phyloP scores from a whole-genome alignment of 2,329 filamentous ascomycete genomes.

The Nothophaeocryptopus gaeumannii region DNA sequence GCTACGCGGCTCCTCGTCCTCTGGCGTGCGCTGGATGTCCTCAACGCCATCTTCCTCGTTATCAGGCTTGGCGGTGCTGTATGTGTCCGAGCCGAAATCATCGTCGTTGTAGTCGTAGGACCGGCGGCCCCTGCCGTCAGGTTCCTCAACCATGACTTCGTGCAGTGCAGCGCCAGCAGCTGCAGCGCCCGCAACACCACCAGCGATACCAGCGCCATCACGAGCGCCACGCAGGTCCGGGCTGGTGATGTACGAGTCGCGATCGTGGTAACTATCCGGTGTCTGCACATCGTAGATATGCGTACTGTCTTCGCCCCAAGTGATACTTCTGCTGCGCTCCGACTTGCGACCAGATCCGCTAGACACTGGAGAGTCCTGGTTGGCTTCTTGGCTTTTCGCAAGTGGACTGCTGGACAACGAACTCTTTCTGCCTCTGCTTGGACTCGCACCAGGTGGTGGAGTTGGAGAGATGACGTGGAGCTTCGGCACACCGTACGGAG shows the following conservation, averaged over 20 bases:
- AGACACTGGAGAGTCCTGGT: slow-evolving; percentile 14
- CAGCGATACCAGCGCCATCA: slow-evolving; percentile 11
- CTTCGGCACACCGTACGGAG: slow-evolving; percentile 45
- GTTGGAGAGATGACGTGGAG: slow-evolving; percentile 59
- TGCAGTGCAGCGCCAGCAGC: slow-evolving; percentile 29
- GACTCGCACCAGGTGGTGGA: slow-evolving; percentile 47
- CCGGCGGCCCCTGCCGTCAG: slow-evolving; percentile 31
- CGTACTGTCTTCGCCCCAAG: slow-evolving; percentile 49
- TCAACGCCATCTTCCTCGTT: slow-evolving; percentile 16
- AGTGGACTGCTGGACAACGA: slow-evolving; percentile 37
- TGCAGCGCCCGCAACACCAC: slow-evolving; percentile 13
- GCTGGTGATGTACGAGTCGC: slow-evolving; percentile 26
- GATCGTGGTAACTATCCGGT: slow-evolving; percentile 39
- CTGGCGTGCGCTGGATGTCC: slow-evolving; percentile 11
- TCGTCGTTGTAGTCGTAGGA: slow-evolving; percentile 33
- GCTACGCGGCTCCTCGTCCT: background rate
- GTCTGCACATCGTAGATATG: slow-evolving; percentile 48
- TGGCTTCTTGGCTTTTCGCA: slow-evolving; percentile 15
- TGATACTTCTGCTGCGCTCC: slow-evolving; percentile 37
- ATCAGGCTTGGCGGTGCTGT: slow-evolving; percentile 13
- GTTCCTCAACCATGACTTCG: slow-evolving; percentile 41
- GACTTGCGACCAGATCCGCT: slow-evolving; percentile 16
- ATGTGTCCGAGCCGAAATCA: slow-evolving; percentile 9
- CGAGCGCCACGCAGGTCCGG: slow-evolving; percentile 13
- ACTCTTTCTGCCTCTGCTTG: slow-evolving; percentile 31